These are phyloP conservation scores for Thelonectria olida DNA, from an alignment of 2,329 filamentous ascomycete genomes.

Conservation along the genomic window DNA sequence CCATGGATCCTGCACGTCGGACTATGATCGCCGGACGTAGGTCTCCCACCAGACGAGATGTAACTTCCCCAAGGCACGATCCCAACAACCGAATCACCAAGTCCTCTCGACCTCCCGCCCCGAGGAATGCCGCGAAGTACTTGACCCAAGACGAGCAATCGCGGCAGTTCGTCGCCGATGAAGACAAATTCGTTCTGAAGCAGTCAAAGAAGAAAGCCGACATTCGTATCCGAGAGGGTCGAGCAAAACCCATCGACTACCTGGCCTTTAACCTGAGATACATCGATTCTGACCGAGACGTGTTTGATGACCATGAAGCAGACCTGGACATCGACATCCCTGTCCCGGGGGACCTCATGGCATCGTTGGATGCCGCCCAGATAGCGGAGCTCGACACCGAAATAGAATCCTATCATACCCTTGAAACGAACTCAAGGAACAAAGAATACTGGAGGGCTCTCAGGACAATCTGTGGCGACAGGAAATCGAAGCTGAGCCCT, in stretches of 20 bases:
- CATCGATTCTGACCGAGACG: slow-evolving; percentile 83
- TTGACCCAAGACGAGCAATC: slow-evolving; percentile 82
- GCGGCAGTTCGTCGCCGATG: slow-evolving; percentile 87
- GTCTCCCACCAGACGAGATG: slow-evolving; percentile 56
- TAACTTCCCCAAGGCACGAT: slow-evolving; percentile 66
- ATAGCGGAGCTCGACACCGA: slow-evolving; percentile 82
- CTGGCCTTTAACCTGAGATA: slow-evolving; percentile 90
- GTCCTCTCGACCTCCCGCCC: slow-evolving; percentile 40
- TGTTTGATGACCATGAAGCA: slow-evolving; percentile 85
- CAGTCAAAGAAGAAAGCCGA: slow-evolving; percentile 98
- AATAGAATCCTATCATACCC: slow-evolving; percentile 78
- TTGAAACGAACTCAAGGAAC: slow-evolving; percentile 83
- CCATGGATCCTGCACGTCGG: slow-evolving; percentile 64
- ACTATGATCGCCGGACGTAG: slow-evolving; percentile 62
- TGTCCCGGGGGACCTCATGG: slow-evolving; percentile 82
- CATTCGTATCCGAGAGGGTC: slow-evolving; percentile 89
- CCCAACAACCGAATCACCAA: slow-evolving; percentile 66
- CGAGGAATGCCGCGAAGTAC: slow-evolving; percentile 51
- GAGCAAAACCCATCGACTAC: slow-evolving; percentile 93
- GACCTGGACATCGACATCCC: slow-evolving; percentile 80
- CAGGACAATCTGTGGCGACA: slow-evolving; percentile 82
- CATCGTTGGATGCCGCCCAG: slow-evolving; percentile 72
- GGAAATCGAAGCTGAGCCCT: slow-evolving; percentile 71
- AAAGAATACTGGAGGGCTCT: slow-evolving; percentile 93
- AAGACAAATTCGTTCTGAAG: slow-evolving; percentile 94